Percentiles rank a stretch among this genome's conserved stretches.
These are phyloP conservation scores for Ascochyta fabae DNA, from an alignment of 2,329 filamentous ascomycete species.

Conservation along the genomic window DNA sequence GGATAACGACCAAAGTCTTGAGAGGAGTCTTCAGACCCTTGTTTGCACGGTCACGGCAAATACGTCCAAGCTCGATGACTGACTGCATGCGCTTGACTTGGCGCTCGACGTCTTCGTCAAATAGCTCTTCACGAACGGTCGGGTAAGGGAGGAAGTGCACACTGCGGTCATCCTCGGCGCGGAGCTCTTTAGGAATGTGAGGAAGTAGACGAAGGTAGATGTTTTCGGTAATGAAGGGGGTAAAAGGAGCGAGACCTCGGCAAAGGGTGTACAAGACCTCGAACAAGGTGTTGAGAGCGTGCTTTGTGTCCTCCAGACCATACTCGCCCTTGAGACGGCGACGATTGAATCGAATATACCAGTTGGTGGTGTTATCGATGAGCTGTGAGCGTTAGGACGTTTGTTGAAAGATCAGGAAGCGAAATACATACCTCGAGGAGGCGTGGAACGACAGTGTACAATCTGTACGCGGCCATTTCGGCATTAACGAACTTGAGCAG, in stretches of 20 bases:
- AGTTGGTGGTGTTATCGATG: constrained; percentile 97
- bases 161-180: constrained; percentile 76
- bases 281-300: constrained; percentile 92
- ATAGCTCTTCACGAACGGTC: constrained; percentile 84
- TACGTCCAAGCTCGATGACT: constrained; percentile 88
- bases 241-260: constrained; percentile 89
- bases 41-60: constrained; percentile 82
- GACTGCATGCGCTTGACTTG: constrained; percentile 91
- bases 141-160: constrained; percentile 94
- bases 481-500: constrained; percentile 89
- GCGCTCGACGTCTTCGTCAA: constrained; percentile 84
- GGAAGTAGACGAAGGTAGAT: constrained; percentile 86
- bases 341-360: constrained; percentile 96
- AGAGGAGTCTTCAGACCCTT: constrained; percentile 90
- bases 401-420: not conserved
- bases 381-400: constrained; percentile 51
- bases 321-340: constrained; percentile 89
- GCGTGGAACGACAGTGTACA: constrained; percentile 88
- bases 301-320: constrained; percentile 82
- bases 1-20: constrained; percentile 87
- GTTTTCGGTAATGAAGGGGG: constrained; percentile 91
- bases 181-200: constrained; percentile 76
- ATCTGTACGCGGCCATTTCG: constrained; percentile 78
- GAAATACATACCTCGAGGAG: constrained; percentile 62
- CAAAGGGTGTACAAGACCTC: constrained; percentile 91